Base-by-base conservation (phyloP, 164 flowering plant species). In the Chloranthus sessilifolius region DNA sequence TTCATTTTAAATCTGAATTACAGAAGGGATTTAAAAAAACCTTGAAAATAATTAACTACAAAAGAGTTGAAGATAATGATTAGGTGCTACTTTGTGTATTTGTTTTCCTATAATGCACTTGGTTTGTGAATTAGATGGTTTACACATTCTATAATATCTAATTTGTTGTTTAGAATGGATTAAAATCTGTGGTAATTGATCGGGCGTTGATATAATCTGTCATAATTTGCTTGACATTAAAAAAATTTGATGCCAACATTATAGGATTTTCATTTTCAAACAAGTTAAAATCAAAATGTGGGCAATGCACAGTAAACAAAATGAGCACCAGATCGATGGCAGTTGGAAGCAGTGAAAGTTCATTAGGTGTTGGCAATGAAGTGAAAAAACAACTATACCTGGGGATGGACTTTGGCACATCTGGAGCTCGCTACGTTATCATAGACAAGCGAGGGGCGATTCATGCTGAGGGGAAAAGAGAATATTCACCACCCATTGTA, bases 341-440 rank as follows among this genome's bases (percentile, higher is more conserved):
- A 16, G 15, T 31, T 21, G 31, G 56, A 34, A 53, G 40, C 16
- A 52, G 29, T 25, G 46, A 42, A 42, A 41, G 46, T 10, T 24
- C 9, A 37, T 37, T 17, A 22, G 49, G 50, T 31, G 22, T 6
- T 55, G 64, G 39, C 26, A 7, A 27, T 39, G 55, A 48, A 60
- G 69, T 6, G 9, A 63, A 43, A 9, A 65, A 65, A 16, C 27
- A 70, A 65, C 81, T 88, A 37, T 91, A 78, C 65, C 85, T 91
- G 27, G 98, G 98, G 14, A 77, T 91, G 96, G 98, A 91, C 37
- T 91, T 91, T 62, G 98, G 98, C 16, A 91, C 98, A 2, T 91
- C 98, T 31, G 98, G 98, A 30, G 98, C 98, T 21, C 73, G 98
- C 45, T 91, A 61, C 70, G 81, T 78, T 24, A 38, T 88, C 14